Conservation (phyloP, 2,329 filamentous ascomycete species). For the Stagonosporopsis chrysanthemi region DNA sequence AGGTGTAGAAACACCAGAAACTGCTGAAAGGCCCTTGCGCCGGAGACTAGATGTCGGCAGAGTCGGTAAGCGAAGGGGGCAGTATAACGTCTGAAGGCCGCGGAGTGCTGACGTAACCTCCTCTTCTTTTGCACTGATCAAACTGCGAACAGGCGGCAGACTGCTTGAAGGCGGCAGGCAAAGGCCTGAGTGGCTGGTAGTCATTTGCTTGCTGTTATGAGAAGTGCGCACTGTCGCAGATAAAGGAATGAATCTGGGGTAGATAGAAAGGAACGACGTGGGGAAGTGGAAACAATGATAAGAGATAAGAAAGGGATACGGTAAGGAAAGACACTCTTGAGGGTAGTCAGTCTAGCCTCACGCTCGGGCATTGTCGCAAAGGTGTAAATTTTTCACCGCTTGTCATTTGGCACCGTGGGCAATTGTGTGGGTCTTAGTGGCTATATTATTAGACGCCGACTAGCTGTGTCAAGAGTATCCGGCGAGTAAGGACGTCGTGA, state of each 20-base stretch:
- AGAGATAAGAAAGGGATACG: slow-evolving; percentile 27
- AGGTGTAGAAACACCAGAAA: slow-evolving; percentile 27
- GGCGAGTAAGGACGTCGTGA: neutral
- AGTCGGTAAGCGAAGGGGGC: slow-evolving; percentile 42
- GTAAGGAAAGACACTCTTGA: slow-evolving; percentile 20
- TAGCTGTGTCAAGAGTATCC: neutral
- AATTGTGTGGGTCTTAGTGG: slow-evolving; percentile 21
- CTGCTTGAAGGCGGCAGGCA: slow-evolving; percentile 47
- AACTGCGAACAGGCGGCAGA: slow-evolving; percentile 37
- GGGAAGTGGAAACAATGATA: slow-evolving; percentile 28
- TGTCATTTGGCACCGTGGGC: slow-evolving; percentile 36
- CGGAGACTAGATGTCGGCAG: slow-evolving; percentile 22
- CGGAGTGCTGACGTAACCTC: slow-evolving; percentile 35
- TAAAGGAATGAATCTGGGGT: slow-evolving; percentile 13
- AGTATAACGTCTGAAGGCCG: slow-evolving; percentile 43
- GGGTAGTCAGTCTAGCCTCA: slow-evolving; percentile 37
- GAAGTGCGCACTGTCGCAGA: slow-evolving; percentile 11
- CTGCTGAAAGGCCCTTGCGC: slow-evolving; percentile 24
- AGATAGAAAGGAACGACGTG: slow-evolving; percentile 29
- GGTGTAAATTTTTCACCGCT: slow-evolving; percentile 44
- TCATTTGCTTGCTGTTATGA: slow-evolving; percentile 34
- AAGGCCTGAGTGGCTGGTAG: slow-evolving; percentile 26
- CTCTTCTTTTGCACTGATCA: slow-evolving; percentile 31
- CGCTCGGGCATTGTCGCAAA: slow-evolving; percentile 36
- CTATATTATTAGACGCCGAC: neutral